phyloP scores from a whole-genome alignment of 1,284 basidiomycete species.

The Sanghuangporus weigelae region DNA sequence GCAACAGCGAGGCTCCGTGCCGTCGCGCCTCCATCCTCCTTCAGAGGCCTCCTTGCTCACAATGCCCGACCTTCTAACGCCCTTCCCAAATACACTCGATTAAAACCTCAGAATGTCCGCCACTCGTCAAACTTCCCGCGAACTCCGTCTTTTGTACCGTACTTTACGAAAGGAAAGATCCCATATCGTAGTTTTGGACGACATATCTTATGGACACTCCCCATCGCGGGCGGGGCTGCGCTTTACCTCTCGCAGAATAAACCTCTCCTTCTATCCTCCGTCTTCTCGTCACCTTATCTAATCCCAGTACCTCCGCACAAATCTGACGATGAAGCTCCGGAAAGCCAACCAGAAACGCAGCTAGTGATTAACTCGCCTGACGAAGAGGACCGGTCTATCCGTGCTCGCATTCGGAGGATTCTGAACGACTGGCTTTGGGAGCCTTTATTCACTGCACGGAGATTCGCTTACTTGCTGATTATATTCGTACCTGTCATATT shows the following conservation, averaged over 20 bases:
- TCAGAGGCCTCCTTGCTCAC: neutral
- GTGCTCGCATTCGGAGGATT: slow-evolving; percentile 37
- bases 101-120: neutral
- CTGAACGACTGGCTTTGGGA: slow-evolving; percentile 68
- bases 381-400: slow-evolving; percentile 47
- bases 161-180: slow-evolving; percentile 25
- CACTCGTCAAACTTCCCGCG: slow-evolving; percentile 10
- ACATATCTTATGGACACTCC: slow-evolving; percentile 47
- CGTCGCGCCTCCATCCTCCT: neutral
- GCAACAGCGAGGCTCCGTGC: slow-evolving; percentile 5
- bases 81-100: neutral
- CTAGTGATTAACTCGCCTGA: slow-evolving; percentile 54
- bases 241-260: slow-evolving; percentile 42
- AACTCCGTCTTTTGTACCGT: slow-evolving; percentile 21
- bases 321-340: neutral
- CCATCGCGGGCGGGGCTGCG: slow-evolving; percentile 48
- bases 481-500: slow-evolving; percentile 90
- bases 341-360: slow-evolving; percentile 19
- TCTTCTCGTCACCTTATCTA: slow-evolving; percentile 55
- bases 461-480: slow-evolving; percentile 81
- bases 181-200: slow-evolving; percentile 27
- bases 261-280: slow-evolving; percentile 35
- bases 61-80: neutral
- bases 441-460: slow-evolving; percentile 76
- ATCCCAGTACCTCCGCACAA: slow-evolving; percentile 47